Base-by-base conservation (phyloP, 768 basidiomycete species). In the Xanthoconium stramineum region DNA sequence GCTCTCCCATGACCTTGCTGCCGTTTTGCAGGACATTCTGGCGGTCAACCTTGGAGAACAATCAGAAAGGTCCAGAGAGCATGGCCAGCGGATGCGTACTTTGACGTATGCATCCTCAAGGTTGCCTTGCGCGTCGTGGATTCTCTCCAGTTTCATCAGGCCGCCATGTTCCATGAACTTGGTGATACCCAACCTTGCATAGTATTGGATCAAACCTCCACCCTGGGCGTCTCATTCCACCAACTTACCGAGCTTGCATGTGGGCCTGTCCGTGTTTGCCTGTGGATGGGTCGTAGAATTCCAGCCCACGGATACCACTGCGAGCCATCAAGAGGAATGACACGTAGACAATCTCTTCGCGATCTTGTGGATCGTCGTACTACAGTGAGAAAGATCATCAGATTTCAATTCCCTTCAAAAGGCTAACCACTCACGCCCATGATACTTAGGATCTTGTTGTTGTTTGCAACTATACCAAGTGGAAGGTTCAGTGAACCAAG, bases 291-390 rank as follows among this genome's bases (percentile, higher is more conserved):
- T 95, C 89, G 63, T 89, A 95, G 67, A 78, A 92, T 69, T 94
- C 90, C 37, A 94, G 77, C 6, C 84, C 91, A 36, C 86, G 80
- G 36, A 94, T 69, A 58, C 88, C 93, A 39, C 83, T 85, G 30
- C 92, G 83, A n/a, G 88, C 90, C 92, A 94, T 94, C 49, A 89
- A 70, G 30, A 92, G 75, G 78, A 89, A 94, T 0, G 87, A 86
- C 62, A 91, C 79, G 62, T 86, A 89, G 63, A 91, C 88, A 19
- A 94, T 79, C 35, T 92, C 88, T 45, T 91, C 86, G 15, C 86
- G 75, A 13, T 86, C 88, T 68, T 88, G 72, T 62, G 82, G 68
- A 38, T 86, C 77, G 24, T 78, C 79, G 65, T 91, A 91, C 87
- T 92, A 55, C 12, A 47, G 47, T 19, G 17, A 47, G 30, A 28